These are phyloP conservation scores for Priceomyces melissophilus DNA, from an alignment of 805 yeast species.

Conservation along the genomic window DNA sequence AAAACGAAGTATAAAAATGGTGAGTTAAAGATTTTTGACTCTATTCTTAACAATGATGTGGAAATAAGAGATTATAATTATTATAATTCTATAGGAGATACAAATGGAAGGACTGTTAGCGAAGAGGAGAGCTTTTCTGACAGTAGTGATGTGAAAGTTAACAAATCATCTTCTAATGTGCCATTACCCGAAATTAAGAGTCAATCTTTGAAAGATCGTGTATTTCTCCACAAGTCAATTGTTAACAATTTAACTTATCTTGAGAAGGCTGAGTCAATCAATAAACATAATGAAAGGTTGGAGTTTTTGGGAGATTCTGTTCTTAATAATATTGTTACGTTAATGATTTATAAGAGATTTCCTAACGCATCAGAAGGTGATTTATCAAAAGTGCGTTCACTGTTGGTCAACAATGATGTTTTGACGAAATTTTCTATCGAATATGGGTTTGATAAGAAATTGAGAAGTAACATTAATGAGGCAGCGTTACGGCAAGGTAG, in stretches of 20 bases:
- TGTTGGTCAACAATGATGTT: conserved; percentile 68
- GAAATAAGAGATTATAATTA: conserved; percentile 13
- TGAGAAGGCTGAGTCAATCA: conserved; percentile 53
- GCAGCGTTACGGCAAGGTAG: conserved; percentile 47
- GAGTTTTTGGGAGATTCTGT: conserved; percentile 92
- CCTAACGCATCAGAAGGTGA: conserved; percentile 80
- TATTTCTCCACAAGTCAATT: conserved; percentile 78
- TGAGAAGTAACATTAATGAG: conserved; percentile 50
- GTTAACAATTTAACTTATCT: conserved; percentile 56
- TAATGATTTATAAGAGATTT: conserved; percentile 59
- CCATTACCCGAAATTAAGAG: conserved; percentile 62
- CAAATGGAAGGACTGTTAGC: not conserved
- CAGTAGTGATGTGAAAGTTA: too few species aligned
- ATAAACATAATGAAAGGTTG: conserved; percentile 76
- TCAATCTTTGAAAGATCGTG: conserved; percentile 58
- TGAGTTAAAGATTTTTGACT: conserved; percentile 52
- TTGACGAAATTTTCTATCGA: conserved; percentile 65
- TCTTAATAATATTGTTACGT: conserved; percentile 67
- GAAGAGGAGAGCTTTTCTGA: not conserved
- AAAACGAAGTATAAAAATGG: conserved; percentile 51
- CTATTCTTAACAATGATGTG: conserved; percentile 44
- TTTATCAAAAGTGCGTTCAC: conserved; percentile 65
- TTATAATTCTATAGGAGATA: not conserved
- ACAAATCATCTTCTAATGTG: too few species aligned
- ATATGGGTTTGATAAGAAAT: conserved; percentile 61